Evolutionary conservation across 257 asterid genomes (phyloP), one percentile per base, ranked within the genome.

Genomic region (Ophiorrhiza pumila): DNA sequence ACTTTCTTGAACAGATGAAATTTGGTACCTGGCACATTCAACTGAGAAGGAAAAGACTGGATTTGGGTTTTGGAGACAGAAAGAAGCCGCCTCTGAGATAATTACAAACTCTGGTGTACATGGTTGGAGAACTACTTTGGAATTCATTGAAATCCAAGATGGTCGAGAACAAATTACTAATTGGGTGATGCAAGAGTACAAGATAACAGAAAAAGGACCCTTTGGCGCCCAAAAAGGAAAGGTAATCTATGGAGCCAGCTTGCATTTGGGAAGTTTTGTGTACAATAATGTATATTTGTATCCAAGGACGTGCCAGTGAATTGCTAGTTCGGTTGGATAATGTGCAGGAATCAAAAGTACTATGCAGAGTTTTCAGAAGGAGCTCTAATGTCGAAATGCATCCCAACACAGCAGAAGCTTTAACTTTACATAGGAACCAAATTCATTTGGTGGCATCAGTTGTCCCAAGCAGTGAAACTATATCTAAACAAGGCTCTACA

Each of bases 131-230:
- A 87, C 86, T 27, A 84, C 88, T 23, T 75, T 80, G 49, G 91
- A 85, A 58, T 91, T 80, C 65, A 73, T 82, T 27, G 85, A 79
- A 76, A 83, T 85, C 70, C 74, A 60, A 59, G 81, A 74, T 65
- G 77, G 85, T 27, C 53, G 55, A 23, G 86, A 71, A 63, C 74
- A 64, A 53, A 75, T 27, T 79, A 85, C 95, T 18, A 71, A 71
- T 59, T 88, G 88, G 93, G 67, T 81, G 65, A 89, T 90, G 90
- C 93, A 82, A 31, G 93, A 89, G 73, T 88, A 85, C 80, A 79
- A 14, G 53, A 72, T 86, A 66, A 77, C 82, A 18, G 80, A 65
- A 18, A 71, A 74, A 46, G 83, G 78, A 55, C 42, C 58, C 68
- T n/a, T 34, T 35, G 78, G 57, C 31, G 71, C 74, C 52, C 65